Base-by-base conservation (phyloP, 441 rosid genomes). In the Mallotus japonicus region DNA sequence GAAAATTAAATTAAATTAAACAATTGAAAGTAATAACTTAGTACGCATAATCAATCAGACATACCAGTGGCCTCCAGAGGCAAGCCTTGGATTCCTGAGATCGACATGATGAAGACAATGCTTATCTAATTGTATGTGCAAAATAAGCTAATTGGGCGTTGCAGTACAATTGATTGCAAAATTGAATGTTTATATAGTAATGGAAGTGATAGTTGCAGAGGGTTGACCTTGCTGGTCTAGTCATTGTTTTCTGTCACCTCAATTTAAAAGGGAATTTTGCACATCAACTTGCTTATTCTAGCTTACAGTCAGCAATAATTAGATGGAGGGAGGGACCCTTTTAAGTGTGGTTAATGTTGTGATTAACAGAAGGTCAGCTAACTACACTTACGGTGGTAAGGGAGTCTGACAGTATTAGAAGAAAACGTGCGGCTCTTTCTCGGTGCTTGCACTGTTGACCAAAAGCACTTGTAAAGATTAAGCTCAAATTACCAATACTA, bases 41-140 rank as follows among this genome's bases (percentile, higher is more conserved):
- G 42, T 55, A 10, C 17, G 11, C 17, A 34, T 24, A 8, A 57
- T 6, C 24, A 51, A 53, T 47, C 32, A 67, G 15, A n/a, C 67
- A 63, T 77, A 86, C 87, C 86, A 2, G 84, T 86, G 70, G 84
- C 79, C 61, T 83, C 89, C 37, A 86, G 84, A 72, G 84, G 84
- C 62, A 80, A 55, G 51, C 87, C 89, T 64, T 86, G 87, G 70
- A 80, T 79, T 70, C 89, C 85, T 16, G 81, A 75, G 62, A 73
- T 37, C 8, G 78, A 69, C 85, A 83, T 80, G 65, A 44, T 37
- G 40, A 37, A 51, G n/a, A 54, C 20, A 17, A 54, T 16, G 16
- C 16, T 16, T 50, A 50, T 50, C 54, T 50, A 50, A 6, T 65
- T 11, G 34, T 59, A 10, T 61, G 19, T 16, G 8, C 44, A 61